phyloP scores from a whole-genome alignment of 163 green algal genomes.

The Volvox carteri region DNA sequence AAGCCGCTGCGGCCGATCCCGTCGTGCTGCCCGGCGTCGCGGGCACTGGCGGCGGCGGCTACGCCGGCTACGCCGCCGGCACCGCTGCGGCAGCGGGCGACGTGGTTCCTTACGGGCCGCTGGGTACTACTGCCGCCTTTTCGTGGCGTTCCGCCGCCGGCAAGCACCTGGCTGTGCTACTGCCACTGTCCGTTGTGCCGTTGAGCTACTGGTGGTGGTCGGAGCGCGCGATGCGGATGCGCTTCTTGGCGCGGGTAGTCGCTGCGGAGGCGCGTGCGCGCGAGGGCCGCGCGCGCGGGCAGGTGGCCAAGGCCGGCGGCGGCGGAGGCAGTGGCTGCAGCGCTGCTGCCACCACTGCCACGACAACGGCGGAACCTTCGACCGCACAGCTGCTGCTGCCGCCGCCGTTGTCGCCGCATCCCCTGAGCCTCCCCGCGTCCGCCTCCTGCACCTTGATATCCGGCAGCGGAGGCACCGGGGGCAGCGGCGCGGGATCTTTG shows the following conservation, averaged over 20 bases:
- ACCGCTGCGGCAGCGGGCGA: too few relatives aligned
- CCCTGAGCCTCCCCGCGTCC: too few relatives aligned
- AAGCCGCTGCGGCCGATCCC: too few relatives aligned
- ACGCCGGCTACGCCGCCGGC: background rate
- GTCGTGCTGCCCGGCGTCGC: too few relatives aligned
- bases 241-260: background rate
- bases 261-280: background rate
- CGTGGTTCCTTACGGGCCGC: too few relatives aligned
- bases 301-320: background rate
- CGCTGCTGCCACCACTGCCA: background rate
- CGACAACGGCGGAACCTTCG: background rate
- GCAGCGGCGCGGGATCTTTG: background rate
- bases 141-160: background rate
- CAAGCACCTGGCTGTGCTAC: constrained; percentile 23
- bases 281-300: background rate
- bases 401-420: background rate
- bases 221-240: constrained; percentile 6
- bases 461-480: background rate
- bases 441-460: too few relatives aligned
- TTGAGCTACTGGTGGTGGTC: constrained; percentile 37
- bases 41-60: background rate
- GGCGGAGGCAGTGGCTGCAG: background rate
- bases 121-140: too few relatives aligned
- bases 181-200: constrained; percentile 23
- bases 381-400: background rate